A percentile compares a stretch with the other conserved stretches of the same genome.
phyloP scores from a whole-genome alignment of 768 basidiomycete species.

The Russula griseocarnosa region DNA sequence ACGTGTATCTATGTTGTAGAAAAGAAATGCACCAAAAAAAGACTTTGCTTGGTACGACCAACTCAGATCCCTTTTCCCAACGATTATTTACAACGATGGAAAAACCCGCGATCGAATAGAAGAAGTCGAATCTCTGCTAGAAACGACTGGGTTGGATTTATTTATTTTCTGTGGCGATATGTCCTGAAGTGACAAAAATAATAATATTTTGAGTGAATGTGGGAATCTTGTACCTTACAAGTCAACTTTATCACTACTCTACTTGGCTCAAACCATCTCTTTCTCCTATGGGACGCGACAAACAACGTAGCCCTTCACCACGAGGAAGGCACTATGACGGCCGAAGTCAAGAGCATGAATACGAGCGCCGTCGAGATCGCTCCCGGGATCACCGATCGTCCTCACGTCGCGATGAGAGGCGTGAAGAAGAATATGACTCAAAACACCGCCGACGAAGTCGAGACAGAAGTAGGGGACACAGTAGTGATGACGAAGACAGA shows the following conservation, averaged over 20 bases:
- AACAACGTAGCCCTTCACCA: slow-evolving; percentile 19
- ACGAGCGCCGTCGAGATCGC: slow-evolving; percentile 8
- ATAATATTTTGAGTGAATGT: not conserved
- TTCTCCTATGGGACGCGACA: slow-evolving; percentile 16
- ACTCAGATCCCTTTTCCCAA: no score
- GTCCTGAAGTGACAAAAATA: no score
- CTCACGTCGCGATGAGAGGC: slow-evolving; percentile 17
- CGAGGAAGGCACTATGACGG: slow-evolving; percentile 8
- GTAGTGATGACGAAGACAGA: slow-evolving; percentile 30
- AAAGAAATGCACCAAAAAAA: no score
- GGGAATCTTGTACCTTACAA: not conserved
- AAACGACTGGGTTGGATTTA: no score
- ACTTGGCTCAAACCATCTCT: not conserved
- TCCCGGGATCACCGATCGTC: slow-evolving; percentile 14
- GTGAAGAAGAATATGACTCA: slow-evolving; percentile 30
- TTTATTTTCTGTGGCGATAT: no score
- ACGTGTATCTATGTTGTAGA: no score
- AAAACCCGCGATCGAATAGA: not conserved
- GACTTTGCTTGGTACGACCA: no score
- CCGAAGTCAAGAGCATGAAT: not conserved
- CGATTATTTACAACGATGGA: not conserved
- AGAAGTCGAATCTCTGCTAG: not conserved
- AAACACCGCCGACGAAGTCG: slow-evolving; percentile 30
- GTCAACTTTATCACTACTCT: not conserved
- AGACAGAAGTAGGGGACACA: slow-evolving; percentile 35